phyloP scores from a whole-genome alignment of 129 eudicot genomes.

The Kitagawia praeruptora region DNA sequence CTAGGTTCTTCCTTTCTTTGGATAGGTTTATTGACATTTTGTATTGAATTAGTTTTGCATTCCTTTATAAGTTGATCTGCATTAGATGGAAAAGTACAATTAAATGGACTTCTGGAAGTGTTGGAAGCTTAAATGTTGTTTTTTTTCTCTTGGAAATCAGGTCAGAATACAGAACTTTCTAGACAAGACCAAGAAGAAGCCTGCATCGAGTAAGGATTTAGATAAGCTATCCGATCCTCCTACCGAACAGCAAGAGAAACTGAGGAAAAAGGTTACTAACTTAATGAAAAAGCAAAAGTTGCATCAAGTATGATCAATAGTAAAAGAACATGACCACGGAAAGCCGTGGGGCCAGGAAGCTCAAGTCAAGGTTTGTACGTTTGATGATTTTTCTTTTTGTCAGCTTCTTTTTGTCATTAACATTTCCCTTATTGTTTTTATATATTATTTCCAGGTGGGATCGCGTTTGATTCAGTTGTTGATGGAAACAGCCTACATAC shows the following conservation, averaged over 20 bases:
- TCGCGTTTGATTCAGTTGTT: slow-evolving; percentile 77
- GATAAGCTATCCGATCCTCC: slow-evolving; percentile 39
- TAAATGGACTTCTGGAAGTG: background rate
- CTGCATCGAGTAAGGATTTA: slow-evolving; percentile 33
- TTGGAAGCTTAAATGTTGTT: background rate
- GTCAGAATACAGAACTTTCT: slow-evolving; percentile 63
- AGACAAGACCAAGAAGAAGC: slow-evolving; percentile 59
- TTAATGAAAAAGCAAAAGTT: slow-evolving; percentile 65
- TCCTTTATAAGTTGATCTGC: background rate
- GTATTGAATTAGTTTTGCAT: background rate
- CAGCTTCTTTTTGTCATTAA: background rate
- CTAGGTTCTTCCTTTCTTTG: background rate
- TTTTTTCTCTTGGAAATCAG: slow-evolving; percentile 24
- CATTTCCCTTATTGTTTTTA: background rate
- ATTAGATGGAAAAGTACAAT: background rate
- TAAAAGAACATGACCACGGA: slow-evolving; percentile 52
- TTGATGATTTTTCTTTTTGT: background rate
- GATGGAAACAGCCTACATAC: slow-evolving; percentile 84
- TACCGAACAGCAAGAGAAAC: slow-evolving; percentile 38
- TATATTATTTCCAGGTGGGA: slow-evolving; percentile 50
- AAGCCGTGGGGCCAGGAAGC: slow-evolving; percentile 93
- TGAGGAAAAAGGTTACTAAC: slow-evolving; percentile 54
- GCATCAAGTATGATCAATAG: slow-evolving; percentile 52
- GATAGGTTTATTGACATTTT: background rate
- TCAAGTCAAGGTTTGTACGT: slow-evolving; percentile 64